A percentile compares a stretch with the other conserved stretches of the same genome.
Conservation (phyloP, 768 basidiomycete genomes). For the Leucocoprinus birnbaumii region DNA sequence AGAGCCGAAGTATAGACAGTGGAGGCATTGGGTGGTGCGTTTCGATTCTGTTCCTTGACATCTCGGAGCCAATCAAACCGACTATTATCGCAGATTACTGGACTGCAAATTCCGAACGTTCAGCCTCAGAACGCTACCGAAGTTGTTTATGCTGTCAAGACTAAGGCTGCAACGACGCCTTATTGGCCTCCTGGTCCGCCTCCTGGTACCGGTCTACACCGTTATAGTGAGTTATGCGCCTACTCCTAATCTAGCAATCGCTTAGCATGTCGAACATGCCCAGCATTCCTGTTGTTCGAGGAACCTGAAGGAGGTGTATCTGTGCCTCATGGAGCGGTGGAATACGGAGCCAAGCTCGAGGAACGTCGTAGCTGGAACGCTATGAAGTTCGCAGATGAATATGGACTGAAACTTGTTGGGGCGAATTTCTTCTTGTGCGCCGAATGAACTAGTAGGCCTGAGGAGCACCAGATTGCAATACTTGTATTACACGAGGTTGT, state of each 20-base stretch:
- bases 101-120: constrained; percentile 27
- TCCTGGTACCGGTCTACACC: constrained; percentile 49
- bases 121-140: constrained; percentile 22
- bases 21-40: constrained; percentile 57
- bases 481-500: too few relatives aligned
- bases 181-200: constrained; percentile 58
- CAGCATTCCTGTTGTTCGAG: constrained; percentile 58
- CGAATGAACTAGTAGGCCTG: not conserved
- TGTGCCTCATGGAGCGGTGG: constrained; percentile 42
- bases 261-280: not conserved
- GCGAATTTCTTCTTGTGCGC: constrained; percentile 47
- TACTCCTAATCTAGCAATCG: too few relatives aligned
- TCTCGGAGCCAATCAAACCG: constrained; percentile 8
- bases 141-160: constrained; percentile 35
- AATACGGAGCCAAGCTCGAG: constrained; percentile 39
- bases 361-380: constrained; percentile 57
- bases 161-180: constrained; percentile 46
- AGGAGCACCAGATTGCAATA: not conserved
- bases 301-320: constrained; percentile 44
- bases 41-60: not conserved
- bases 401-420: constrained; percentile 55
- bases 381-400: constrained; percentile 43
- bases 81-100: constrained; percentile 29
- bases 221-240: too few relatives aligned
- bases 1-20: constrained; percentile 47